These are phyloP conservation scores for Puccinia polysora DNA, from an alignment of 1,284 basidiomycete species.

Conservation along the genomic window DNA sequence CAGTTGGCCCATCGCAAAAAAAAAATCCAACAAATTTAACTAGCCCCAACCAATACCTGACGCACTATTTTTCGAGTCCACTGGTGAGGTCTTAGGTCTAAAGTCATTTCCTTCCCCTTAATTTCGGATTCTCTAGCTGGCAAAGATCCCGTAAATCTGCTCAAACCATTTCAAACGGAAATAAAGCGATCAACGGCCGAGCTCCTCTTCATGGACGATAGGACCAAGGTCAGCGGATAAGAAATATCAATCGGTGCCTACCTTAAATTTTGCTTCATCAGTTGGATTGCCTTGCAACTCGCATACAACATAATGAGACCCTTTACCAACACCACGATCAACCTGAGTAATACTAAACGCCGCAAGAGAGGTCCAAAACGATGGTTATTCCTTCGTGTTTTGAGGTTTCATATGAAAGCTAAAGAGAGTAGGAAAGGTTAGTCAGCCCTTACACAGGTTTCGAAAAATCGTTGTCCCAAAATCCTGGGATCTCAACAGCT, in stretches of 20 bases:
- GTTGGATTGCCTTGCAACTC: constrained; percentile 54
- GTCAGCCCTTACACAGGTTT: constrained; percentile 58
- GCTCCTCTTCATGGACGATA: neutral
- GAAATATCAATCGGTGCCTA: constrained; percentile 8
- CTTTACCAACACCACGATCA: constrained; percentile 68
- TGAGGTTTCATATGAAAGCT: no score
- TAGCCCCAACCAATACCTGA: no score
- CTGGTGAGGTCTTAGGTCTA: no score
- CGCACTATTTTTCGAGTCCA: no score
- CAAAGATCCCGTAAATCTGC: constrained; percentile 43
- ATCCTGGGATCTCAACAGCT: constrained; percentile 59
- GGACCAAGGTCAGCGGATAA: neutral
- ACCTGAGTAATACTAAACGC: constrained; percentile 57
- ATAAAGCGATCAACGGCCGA: neutral
- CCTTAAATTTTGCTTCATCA: constrained; percentile 39
- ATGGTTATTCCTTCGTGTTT: no score
- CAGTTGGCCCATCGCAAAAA: no score
- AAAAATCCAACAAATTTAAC: no score
- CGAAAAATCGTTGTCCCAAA: constrained; percentile 54
- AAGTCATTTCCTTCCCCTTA: neutral
- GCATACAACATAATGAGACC: constrained; percentile 82
- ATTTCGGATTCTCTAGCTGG: neutral
- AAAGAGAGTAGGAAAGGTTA: no score
- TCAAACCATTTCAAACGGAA: neutral
- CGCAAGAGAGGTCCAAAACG: no score